A percentile compares a stretch with the other conserved stretches of the same genome.
These are phyloP conservation scores for Lecanicillium sp. DNA, from an alignment of 2,329 filamentous ascomycete species.

Conservation along the genomic window DNA sequence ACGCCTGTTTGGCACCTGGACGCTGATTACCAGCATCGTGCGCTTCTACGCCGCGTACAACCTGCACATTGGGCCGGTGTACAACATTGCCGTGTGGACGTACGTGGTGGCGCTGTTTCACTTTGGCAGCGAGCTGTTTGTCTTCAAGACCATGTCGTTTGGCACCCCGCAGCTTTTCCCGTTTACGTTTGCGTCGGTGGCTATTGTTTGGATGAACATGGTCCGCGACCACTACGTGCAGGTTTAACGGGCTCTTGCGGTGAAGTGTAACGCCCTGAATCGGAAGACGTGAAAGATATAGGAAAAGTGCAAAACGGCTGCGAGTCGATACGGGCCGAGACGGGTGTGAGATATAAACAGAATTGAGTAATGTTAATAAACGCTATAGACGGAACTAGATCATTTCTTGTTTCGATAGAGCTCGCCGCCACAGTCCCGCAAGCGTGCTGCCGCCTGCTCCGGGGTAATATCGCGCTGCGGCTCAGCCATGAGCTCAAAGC, in stretches of 20 bases:
- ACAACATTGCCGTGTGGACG: slow-evolving; percentile 74
- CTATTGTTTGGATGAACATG: slow-evolving; percentile 52
- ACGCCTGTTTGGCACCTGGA: slow-evolving; percentile 84
- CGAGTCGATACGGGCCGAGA: too few species aligned
- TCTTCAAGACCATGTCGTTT: slow-evolving; percentile 69
- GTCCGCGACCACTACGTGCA: slow-evolving; percentile 71
- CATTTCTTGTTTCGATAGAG: slow-evolving; percentile 63
- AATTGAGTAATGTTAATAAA: too few species aligned
- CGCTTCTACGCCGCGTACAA: slow-evolving; percentile 81
- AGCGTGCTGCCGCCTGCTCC: slow-evolving; percentile 77
- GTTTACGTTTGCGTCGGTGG: slow-evolving; percentile 41
- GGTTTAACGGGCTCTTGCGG: too few species aligned
- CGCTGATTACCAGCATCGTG: slow-evolving; percentile 67
- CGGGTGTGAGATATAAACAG: too few species aligned
- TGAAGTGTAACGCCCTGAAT: too few species aligned
- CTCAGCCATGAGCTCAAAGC: slow-evolving; percentile 93
- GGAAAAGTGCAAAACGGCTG: too few species aligned
- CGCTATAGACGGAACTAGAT: neutral
- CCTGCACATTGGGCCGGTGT: slow-evolving; percentile 63
- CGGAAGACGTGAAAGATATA: too few species aligned
- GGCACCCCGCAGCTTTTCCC: slow-evolving; percentile 49
- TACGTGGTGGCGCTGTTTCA: slow-evolving; percentile 72
- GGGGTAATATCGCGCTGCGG: slow-evolving; percentile 98
- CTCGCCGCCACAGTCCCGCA: slow-evolving; percentile 70
- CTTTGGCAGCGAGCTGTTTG: slow-evolving; percentile 72